These are phyloP conservation scores for Moniliophthora roreri DNA, from an alignment of 1,284 basidiomycete genomes.

Conservation along the genomic window DNA sequence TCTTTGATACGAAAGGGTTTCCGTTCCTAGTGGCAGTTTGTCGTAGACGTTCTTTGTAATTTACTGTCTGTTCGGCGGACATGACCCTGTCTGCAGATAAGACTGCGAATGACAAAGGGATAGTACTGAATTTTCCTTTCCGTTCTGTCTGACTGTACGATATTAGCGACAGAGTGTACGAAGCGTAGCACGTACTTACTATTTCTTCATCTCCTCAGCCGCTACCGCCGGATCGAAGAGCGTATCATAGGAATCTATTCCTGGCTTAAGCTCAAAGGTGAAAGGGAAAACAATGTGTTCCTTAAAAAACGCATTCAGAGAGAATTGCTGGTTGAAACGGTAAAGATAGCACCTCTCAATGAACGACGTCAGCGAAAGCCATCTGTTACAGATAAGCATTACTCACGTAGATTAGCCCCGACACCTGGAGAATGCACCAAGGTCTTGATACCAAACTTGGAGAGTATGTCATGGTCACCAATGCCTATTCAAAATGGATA, in stretches of 20 bases:
- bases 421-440: constrained; percentile 16
- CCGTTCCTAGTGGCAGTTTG: neutral
- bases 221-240: neutral
- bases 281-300: constrained; percentile 8
- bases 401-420: constrained; percentile 16
- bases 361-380: neutral
- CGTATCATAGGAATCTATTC: neutral
- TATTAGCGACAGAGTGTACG: neutral
- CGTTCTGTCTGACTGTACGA: neutral
- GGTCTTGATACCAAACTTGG: constrained; percentile 8
- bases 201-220: constrained; percentile 1
- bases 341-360: neutral
- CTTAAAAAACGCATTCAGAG: neutral
- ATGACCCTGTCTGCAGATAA: constrained; percentile 1
- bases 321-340: neutral
- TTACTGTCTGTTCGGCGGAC: neutral
- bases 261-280: neutral
- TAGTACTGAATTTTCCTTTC: neutral
- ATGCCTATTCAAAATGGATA: neutral
- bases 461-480: constrained; percentile 3
- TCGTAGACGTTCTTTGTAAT: neutral
- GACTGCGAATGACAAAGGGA: neutral
- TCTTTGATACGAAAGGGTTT: neutral
- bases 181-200: neutral
- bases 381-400: neutral